phyloP scores from a whole-genome alignment of 805 yeast species.

The Nematodospora valgi region DNA sequence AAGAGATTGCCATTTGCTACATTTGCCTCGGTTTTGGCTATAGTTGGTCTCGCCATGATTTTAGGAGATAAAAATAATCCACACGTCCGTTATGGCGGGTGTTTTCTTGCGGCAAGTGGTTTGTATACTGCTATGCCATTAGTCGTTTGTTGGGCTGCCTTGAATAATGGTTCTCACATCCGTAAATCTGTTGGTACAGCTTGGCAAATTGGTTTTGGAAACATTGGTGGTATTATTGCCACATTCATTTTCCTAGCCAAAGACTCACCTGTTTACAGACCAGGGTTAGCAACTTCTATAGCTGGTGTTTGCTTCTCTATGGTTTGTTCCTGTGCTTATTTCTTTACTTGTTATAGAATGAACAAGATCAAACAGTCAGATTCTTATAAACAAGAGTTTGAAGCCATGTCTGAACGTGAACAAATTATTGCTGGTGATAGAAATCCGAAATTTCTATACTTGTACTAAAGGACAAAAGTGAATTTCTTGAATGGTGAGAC shows the following conservation, averaged over 20 bases:
- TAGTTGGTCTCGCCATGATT: constrained; percentile 56
- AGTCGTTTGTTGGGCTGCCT: constrained; percentile 63
- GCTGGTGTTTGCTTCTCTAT: constrained; percentile 47
- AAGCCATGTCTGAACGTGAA: constrained; percentile 24
- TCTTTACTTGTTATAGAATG: constrained; percentile 20
- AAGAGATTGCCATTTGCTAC: constrained; percentile 45
- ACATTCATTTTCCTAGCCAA: constrained; percentile 51
- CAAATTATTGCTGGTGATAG: constrained; percentile 34
- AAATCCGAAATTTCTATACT: constrained; percentile 33
- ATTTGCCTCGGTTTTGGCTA: constrained; percentile 25
- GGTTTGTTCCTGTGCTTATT: constrained; percentile 30
- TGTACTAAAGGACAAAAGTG: constrained; percentile 19
- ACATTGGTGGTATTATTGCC: constrained; percentile 68
- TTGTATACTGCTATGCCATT: constrained; percentile 65
- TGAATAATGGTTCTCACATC: constrained; percentile 61
- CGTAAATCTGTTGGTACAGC: constrained; percentile 59
- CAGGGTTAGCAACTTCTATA: constrained; percentile 51
- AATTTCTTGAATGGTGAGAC: too few species aligned
- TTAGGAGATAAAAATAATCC: constrained; percentile 42
- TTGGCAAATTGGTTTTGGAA: constrained; percentile 67
- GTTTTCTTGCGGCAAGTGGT: constrained; percentile 58
- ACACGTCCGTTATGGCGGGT: constrained; percentile 53
- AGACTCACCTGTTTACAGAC: constrained; percentile 58
- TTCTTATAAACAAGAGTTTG: constrained; percentile 23
- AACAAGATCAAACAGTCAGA: constrained; percentile 23